phyloP scores from a whole-genome alignment of 2,329 filamentous ascomycete species.

The Aspergillus sp. region DNA sequence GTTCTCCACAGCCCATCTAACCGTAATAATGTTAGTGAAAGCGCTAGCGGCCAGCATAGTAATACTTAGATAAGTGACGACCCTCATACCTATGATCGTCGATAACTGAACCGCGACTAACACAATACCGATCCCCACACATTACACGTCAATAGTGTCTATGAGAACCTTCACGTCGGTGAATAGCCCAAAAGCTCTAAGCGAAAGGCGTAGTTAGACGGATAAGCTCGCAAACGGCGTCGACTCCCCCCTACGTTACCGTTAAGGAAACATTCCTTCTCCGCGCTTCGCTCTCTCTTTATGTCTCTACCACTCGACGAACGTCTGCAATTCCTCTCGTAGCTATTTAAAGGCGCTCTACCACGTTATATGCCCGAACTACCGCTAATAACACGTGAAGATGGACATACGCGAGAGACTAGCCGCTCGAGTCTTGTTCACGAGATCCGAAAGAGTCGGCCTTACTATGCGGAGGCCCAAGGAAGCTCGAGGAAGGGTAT shows the following conservation, averaged over 20 bases:
- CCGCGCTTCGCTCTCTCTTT: slow-evolving; percentile 2
- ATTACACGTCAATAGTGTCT: slow-evolving; percentile 2
- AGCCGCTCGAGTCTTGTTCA: no score
- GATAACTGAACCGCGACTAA: slow-evolving; percentile 5
- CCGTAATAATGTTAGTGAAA: slow-evolving; percentile 2
- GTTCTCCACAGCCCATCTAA: slow-evolving; percentile 4
- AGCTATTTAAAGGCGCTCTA: slow-evolving; percentile 3
- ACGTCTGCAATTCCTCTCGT: slow-evolving; percentile 2
- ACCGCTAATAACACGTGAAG: no score
- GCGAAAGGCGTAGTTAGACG: slow-evolving; percentile 2
- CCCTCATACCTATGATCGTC: slow-evolving; percentile 6
- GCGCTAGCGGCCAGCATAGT: slow-evolving; percentile 2
- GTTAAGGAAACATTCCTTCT: slow-evolving; percentile 1
- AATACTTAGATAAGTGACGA: slow-evolving; percentile 4
- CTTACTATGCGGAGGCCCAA: no score
- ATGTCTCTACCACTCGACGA: slow-evolving; percentile 2
- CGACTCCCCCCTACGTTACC: neutral
- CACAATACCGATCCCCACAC: slow-evolving; percentile 1
- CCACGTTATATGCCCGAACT: slow-evolving; percentile 2
- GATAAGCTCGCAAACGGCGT: neutral
- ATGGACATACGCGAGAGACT: no score
- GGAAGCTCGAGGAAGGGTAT: slow-evolving; percentile 5
- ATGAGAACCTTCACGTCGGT: neutral
- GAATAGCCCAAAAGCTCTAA: slow-evolving; percentile 4
- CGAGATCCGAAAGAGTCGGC: no score